phyloP scores from a whole-genome alignment of 495 filamentous ascomycete species.

The Xylaria intraflava region DNA sequence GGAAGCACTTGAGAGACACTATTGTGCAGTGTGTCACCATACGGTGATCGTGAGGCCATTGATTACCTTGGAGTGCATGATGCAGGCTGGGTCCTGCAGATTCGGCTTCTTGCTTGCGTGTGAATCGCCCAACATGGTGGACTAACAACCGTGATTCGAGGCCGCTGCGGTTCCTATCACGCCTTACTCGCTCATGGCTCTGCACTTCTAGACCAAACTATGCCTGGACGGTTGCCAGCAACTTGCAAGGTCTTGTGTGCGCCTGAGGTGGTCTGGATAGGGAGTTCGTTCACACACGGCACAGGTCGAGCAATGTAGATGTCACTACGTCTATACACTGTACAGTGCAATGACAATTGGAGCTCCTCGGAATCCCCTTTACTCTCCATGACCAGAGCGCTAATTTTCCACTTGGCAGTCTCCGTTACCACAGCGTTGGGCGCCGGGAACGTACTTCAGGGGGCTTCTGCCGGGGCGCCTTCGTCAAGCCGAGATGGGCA shows the following conservation, averaged over 20 bases:
- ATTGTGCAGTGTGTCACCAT: not conserved
- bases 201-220: too few relatives aligned
- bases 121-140: not conserved
- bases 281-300: too few relatives aligned
- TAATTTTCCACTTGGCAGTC: not conserved
- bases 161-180: not conserved
- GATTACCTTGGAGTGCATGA: not conserved
- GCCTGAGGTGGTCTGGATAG: too few relatives aligned
- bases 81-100: conserved; percentile 2
- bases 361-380: too few relatives aligned
- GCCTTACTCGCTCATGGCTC: too few relatives aligned
- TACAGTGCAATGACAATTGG: too few relatives aligned
- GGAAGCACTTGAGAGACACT: not conserved
- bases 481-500: not conserved
- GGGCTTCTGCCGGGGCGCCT: not conserved
- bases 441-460: not conserved
- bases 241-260: too few relatives aligned
- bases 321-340: too few relatives aligned
- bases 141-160: not conserved
- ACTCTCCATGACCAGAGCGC: not conserved
- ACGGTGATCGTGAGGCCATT: not conserved
- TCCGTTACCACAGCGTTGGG: not conserved
- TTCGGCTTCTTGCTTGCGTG: not conserved
- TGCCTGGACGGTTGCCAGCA: too few relatives aligned
- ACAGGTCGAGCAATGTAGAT: too few relatives aligned